Base-by-base conservation (phyloP, 176 grass and related monocot genomes). In the Triticum urartu region DNA sequence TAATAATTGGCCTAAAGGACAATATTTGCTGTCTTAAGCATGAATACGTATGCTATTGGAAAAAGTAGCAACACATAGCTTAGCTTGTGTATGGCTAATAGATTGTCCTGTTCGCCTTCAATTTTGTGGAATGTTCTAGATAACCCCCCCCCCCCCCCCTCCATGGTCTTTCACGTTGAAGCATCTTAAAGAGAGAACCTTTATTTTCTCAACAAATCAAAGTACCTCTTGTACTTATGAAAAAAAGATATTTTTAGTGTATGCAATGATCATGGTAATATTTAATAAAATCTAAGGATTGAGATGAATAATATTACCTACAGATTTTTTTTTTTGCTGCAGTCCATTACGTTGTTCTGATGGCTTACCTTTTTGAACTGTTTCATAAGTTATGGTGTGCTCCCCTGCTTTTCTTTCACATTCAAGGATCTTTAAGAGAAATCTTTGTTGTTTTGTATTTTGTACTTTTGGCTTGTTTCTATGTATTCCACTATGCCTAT, bases 361-460 rank as follows among this genome's bases (percentile, higher is more conserved):
- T 20, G 18, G 54, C 54, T 18, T 18, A 58, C 54, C 54, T 59
- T 59, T 33, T 85, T 52, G 35, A 10, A 12, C 61, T 62, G 6
- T 22, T 74, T 34, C 32, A 63, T 64, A 24, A 63, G 9, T 78
- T 78, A 33, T 61, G n/a, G 6, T 77, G 36, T 77, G 36, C 5
- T 14, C 22, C 5, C 17, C 13, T 90, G n/a, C 32, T 48, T 52
- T 14, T 18, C 34, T 62, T 86, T 66, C 80, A 25, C 83, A 89
- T 77, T 25, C 21, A 60, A 86, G 34, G 4, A 35, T 80, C 45
- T 43, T 74, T 72, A 81, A 73, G 20, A 48, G 20, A 67, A 78
- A 58, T 8, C 24, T 81, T 75, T 42, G 30, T 70, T 82, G 24
- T 88, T 69, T 56, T 77, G 25, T 61, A 83, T 35, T 20, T 77